Conservation (phyloP, 805 yeast species). For the Metschnikowia koreensis region DNA sequence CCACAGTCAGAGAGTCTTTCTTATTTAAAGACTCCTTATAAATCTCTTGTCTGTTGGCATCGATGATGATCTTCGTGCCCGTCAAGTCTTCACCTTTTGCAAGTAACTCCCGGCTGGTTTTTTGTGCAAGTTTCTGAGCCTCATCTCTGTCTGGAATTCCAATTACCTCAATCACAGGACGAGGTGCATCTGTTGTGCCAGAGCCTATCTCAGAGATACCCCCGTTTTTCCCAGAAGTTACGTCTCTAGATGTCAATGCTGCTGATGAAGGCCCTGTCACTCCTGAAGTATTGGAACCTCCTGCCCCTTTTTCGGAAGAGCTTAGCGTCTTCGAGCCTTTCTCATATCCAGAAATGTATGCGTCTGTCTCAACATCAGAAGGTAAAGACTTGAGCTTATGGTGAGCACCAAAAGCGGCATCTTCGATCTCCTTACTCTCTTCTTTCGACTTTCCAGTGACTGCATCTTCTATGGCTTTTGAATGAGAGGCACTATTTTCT, state of each 20-base stretch:
- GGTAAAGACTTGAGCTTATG: not conserved
- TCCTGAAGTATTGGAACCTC: not conserved
- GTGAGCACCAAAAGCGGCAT: slow-evolving; percentile 5
- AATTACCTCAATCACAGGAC: slow-evolving; percentile 32
- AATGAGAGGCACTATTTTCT: not conserved
- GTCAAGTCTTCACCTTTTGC: slow-evolving; percentile 32
- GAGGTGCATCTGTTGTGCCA: not conserved
- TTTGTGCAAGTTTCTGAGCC: slow-evolving; percentile 32
- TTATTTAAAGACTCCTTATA: slow-evolving; percentile 16
- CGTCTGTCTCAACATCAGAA: slow-evolving; percentile 1
- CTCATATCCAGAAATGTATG: slow-evolving; percentile 2
- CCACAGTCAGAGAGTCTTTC: too few species aligned
- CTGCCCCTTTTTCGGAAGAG: not conserved
- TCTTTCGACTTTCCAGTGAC: slow-evolving; percentile 4
- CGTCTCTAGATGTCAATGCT: not conserved
- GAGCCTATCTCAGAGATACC: not conserved
- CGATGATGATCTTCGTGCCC: slow-evolving; percentile 33
- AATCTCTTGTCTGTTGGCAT: slow-evolving; percentile 34
- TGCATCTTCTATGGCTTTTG: not conserved
- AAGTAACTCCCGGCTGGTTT: slow-evolving; percentile 30
- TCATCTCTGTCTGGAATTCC: slow-evolving; percentile 30
- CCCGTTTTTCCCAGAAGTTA: not conserved
- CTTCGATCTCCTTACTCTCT: slow-evolving; percentile 7
- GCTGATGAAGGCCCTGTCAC: not conserved
- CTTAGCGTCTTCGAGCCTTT: not conserved